Conservation (phyloP, 1,284 basidiomycete species). For the Golubevia pallescens region DNA sequence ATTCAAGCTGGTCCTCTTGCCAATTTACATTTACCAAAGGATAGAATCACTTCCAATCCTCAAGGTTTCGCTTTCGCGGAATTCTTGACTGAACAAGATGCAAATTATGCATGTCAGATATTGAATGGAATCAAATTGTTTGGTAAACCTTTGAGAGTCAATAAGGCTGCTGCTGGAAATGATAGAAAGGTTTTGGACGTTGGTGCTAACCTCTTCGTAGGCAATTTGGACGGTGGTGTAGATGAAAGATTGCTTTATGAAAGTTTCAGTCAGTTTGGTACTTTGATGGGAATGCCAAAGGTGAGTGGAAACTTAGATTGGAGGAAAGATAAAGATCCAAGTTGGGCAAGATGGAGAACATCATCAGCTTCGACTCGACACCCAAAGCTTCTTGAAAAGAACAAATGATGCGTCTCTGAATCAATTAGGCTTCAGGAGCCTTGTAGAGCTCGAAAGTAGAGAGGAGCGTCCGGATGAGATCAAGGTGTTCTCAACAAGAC, state of each 20-base stretch:
- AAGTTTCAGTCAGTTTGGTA: conserved; percentile 54
- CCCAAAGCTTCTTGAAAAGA: too few species aligned
- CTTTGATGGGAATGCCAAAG: conserved; percentile 52
- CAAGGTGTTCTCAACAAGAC: too few species aligned
- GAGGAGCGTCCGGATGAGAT: too few species aligned
- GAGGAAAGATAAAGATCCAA: not conserved
- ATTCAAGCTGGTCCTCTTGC: conserved; percentile 57
- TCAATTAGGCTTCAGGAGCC: too few species aligned
- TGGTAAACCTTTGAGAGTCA: conserved; percentile 59
- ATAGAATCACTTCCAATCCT: conserved; percentile 56
- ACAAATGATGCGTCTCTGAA: too few species aligned
- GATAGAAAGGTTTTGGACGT: conserved; percentile 60
- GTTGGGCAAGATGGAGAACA: not conserved
- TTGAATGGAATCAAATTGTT: conserved; percentile 63
- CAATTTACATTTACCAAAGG: conserved; percentile 59
- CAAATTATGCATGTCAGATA: conserved; percentile 59
- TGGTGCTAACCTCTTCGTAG: conserved; percentile 61
- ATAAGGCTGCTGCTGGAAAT: conserved; percentile 43
- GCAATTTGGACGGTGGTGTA: conserved; percentile 51
- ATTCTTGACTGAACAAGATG: conserved; percentile 54
- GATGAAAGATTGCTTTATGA: conserved; percentile 57
- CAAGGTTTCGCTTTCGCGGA: conserved; percentile 62
- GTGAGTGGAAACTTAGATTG: conserved; percentile 8
- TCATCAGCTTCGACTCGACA: too few species aligned
- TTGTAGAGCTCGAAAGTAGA: too few species aligned